These are phyloP conservation scores for Centrapalus pauciflorus DNA, from an alignment of 129 eudicot genomes.

Conservation along the genomic window DNA sequence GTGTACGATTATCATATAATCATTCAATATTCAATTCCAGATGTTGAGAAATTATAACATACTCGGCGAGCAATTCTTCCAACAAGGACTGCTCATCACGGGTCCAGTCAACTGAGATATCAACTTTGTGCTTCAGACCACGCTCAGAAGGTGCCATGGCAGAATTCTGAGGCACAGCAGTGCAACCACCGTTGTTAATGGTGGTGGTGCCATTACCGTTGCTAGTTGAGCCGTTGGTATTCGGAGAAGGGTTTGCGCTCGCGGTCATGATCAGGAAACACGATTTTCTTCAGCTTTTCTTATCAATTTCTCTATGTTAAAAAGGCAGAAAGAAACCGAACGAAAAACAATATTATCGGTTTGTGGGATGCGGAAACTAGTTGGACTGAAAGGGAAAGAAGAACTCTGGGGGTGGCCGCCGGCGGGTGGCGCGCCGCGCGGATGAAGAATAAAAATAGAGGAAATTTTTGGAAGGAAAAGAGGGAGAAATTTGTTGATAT, in stretches of 20 bases:
- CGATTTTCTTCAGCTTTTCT: too few species aligned
- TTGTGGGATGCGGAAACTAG: too few species aligned
- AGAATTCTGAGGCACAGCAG: conserved; percentile 33
- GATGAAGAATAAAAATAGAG: too few species aligned
- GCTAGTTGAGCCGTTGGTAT: conserved; percentile 2
- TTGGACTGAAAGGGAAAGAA: too few species aligned
- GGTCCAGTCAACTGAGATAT: conserved; percentile 39
- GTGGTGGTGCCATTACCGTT: conserved; percentile 27
- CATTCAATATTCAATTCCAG: background rate
- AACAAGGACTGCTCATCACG: conserved; percentile 48
- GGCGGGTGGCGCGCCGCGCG: too few species aligned
- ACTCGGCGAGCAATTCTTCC: conserved; percentile 37
- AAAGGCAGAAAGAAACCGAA: too few species aligned
- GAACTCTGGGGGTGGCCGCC: too few species aligned
- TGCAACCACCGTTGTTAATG: conserved; percentile 9
- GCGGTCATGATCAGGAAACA: conserved; percentile 36
- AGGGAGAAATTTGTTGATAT: too few species aligned
- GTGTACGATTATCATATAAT: background rate
- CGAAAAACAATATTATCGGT: too few species aligned
- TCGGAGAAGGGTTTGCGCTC: conserved; percentile 35
- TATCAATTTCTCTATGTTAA: too few species aligned
- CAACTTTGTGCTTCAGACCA: conserved; percentile 45
- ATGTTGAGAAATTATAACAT: background rate
- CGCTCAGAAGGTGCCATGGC: conserved; percentile 33
- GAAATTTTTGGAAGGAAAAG: too few species aligned